Percentiles rank a stretch among this genome's conserved stretches.
Evolutionary conservation across 164 flowering plant genomes (phyloP).

Genomic region (Annona squamosa): DNA sequence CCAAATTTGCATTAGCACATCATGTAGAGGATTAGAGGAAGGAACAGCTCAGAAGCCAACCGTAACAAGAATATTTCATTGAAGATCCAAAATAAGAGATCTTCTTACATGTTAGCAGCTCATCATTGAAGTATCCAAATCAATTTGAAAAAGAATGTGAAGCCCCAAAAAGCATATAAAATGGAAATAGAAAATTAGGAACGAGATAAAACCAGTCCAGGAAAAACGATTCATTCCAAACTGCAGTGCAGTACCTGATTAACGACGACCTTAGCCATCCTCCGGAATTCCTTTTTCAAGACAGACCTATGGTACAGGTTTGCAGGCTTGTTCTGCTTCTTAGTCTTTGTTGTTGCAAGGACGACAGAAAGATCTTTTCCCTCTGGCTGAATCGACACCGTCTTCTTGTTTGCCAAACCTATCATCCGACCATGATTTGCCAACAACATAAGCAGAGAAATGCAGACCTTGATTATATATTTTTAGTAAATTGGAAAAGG

Average conservation of each 20-base stretch:
- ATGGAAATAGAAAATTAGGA: neutral
- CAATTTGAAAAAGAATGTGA: too few species aligned
- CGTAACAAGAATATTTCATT: constrained; percentile 45
- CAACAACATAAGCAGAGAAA: neutral
- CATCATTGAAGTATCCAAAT: constrained; percentile 13
- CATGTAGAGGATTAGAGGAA: neutral
- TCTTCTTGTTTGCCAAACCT: constrained; percentile 77
- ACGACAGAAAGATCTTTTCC: constrained; percentile 53
- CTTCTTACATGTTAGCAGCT: constrained; percentile 30
- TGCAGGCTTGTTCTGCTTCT: constrained; percentile 72
- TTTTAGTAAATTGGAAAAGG: neutral
- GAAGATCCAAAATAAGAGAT: constrained; percentile 21
- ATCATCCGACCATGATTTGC: neutral
- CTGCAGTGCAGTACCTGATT: constrained; percentile 48
- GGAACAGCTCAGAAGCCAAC: constrained; percentile 54
- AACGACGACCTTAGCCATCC: constrained; percentile 72
- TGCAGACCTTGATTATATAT: neutral
- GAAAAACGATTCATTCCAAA: neutral
- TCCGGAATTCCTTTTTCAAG: constrained; percentile 67
- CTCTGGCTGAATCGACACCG: constrained; percentile 60
- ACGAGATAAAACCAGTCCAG: neutral
- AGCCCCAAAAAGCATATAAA: neutral
- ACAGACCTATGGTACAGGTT: constrained; percentile 49
- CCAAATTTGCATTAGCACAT: too few species aligned
- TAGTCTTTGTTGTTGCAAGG: constrained; percentile 71